phyloP scores from a whole-genome alignment of 371 early-diverging fungal genomes.

The Mucor saturninus region DNA sequence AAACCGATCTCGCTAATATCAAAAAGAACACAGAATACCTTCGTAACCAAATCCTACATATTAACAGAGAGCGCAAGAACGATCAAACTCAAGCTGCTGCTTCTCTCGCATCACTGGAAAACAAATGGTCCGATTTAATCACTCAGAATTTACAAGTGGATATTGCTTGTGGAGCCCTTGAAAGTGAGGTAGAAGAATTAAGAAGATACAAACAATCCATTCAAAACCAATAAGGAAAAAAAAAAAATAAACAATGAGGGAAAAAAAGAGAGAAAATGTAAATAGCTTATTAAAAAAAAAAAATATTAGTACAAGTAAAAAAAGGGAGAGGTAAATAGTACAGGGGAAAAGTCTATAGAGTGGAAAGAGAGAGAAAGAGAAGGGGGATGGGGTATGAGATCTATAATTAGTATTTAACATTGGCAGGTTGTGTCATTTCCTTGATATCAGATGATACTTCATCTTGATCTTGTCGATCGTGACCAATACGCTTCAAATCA shows the following conservation, averaged over 20 bases:
- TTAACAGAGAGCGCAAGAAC: conserved; percentile 73
- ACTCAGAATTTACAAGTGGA: conserved; percentile 65
- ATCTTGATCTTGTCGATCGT: not conserved
- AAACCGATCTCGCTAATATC: conserved; percentile 52
- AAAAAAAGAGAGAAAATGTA: conserved; percentile 7
- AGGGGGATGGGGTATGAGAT: too few relatives aligned
- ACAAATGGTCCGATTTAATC: conserved; percentile 69
- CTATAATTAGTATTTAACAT: not conserved
- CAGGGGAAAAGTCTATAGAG: not conserved
- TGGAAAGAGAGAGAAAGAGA: not conserved
- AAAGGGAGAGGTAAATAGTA: not conserved
- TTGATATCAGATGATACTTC: not conserved
- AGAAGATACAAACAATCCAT: conserved; percentile 40
- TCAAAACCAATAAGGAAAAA: conserved; percentile 7
- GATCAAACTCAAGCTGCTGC: conserved; percentile 70
- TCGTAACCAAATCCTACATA: conserved; percentile 54
- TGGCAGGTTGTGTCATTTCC: not conserved
- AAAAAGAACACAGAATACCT: conserved; percentile 55
- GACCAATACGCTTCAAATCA: conserved; percentile 32
- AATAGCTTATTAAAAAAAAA: conserved; percentile 4
- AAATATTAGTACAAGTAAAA: conserved; percentile 2
- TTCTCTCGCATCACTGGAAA: conserved; percentile 57
- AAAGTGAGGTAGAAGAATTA: conserved; percentile 57
- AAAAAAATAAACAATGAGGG: not conserved
- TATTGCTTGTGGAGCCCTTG: conserved; percentile 61